These are phyloP conservation scores for Kitagawia praeruptora DNA, from an alignment of 129 eudicot genomes.

Conservation along the genomic window DNA sequence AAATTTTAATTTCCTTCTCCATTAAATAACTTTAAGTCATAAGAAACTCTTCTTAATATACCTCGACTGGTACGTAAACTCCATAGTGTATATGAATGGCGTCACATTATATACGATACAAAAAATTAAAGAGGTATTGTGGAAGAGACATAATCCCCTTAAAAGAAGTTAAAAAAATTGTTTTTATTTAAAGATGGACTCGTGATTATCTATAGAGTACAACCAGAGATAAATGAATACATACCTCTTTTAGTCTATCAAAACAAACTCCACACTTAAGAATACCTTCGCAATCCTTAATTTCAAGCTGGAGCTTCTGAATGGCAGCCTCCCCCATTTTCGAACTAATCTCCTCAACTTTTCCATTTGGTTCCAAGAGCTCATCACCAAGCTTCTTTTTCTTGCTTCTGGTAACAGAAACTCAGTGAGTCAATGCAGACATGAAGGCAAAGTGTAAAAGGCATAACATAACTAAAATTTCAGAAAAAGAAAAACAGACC, in stretches of 20 bases:
- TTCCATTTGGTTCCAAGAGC: constrained; percentile 47
- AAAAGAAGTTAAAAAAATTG: no score
- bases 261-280: constrained; percentile 94
- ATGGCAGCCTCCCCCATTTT: constrained; percentile 89
- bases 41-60: no score
- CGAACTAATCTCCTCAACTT: constrained; percentile 56
- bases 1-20: no score
- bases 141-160: no score
- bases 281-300: constrained; percentile 80
- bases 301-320: constrained; percentile 87
- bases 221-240: background rate
- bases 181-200: no score
- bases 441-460: background rate
- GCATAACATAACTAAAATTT: background rate
- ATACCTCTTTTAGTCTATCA: constrained; percentile 96
- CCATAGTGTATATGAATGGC: no score
- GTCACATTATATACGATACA: no score
- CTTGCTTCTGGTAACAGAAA: constrained; percentile 37
- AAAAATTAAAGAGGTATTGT: no score
- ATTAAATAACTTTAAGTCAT: no score
- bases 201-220: background rate
- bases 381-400: constrained; percentile 82
- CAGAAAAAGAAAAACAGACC: constrained; percentile 28
- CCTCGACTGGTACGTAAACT: no score
- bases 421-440: background rate